phyloP scores from a whole-genome alignment of 2,329 filamentous ascomycete species.

The Colletotrichum noveboracense region DNA sequence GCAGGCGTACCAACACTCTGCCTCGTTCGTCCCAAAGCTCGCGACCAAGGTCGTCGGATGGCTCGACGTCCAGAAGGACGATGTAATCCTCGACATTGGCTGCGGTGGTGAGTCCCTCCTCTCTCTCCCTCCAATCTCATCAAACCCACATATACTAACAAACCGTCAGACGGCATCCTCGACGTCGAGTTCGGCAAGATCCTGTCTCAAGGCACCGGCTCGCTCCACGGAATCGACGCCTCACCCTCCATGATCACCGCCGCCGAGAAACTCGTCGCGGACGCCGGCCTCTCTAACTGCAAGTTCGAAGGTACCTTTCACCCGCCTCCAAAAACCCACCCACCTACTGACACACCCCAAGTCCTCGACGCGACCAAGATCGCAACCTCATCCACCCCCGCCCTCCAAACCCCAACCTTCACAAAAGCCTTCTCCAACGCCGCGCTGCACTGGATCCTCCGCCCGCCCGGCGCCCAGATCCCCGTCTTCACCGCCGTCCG shows the following conservation, averaged over 20 bases:
- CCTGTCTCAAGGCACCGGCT: conserved; percentile 49
- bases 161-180: conserved; percentile 58
- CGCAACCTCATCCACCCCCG: conserved; percentile 14
- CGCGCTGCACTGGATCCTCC: conserved; percentile 71
- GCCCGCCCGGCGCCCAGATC: conserved; percentile 43
- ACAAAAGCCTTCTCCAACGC: conserved; percentile 71
- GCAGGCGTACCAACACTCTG: conserved; percentile 64
- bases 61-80: conserved; percentile 62
- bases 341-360: conserved; percentile 23
- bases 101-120: conserved; percentile 56
- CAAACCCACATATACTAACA: background rate
- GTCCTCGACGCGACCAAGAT: conserved; percentile 53
- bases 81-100: conserved; percentile 66
- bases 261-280: conserved; percentile 45
- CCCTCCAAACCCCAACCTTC: conserved; percentile 31
- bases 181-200: conserved; percentile 57
- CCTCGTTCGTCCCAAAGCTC: conserved; percentile 68
- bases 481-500: conserved; percentile 60
- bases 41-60: conserved; percentile 62
- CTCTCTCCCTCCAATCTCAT: background rate
- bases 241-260: conserved; percentile 64
- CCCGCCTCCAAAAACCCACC: background rate
- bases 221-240: conserved; percentile 62
- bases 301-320: conserved; percentile 47
- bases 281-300: conserved; percentile 37